A percentile compares a stretch with the other conserved stretches of the same genome.
Conservation (phyloP, 2,329 filamentous ascomycete genomes). For the Colletotrichum sp. region DNA sequence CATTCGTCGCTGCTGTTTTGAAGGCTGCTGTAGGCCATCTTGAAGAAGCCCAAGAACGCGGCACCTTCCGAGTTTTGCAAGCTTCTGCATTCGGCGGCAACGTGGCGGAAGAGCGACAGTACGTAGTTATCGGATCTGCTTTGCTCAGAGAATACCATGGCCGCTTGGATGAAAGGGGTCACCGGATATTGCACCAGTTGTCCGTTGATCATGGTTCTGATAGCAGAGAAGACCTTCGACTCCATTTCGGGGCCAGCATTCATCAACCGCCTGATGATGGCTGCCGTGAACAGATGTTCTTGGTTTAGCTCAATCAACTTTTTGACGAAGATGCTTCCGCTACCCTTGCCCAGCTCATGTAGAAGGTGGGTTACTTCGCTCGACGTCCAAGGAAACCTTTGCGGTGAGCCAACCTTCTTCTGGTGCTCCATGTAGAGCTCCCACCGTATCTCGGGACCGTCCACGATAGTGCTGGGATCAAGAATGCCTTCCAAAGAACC, state of each 20-base stretch:
- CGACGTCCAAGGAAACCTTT: conserved; percentile 47
- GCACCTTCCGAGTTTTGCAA: conserved; percentile 54
- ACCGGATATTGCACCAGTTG: conserved; percentile 51
- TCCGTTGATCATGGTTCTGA: conserved; percentile 60
- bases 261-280: conserved; percentile 64
- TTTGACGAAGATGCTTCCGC: conserved; percentile 63
- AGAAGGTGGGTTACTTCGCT: conserved; percentile 53
- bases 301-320: conserved; percentile 70
- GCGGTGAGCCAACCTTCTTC: background rate
- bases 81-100: conserved; percentile 46
- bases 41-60: conserved; percentile 53
- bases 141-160: conserved; percentile 55
- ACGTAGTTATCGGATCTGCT: conserved; percentile 39
- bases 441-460: conserved; percentile 44
- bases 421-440: conserved; percentile 32
- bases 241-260: conserved; percentile 57
- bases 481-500: conserved; percentile 45
- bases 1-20: conserved; percentile 32
- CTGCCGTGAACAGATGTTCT: conserved; percentile 54
- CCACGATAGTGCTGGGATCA: conserved; percentile 38
- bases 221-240: conserved; percentile 53
- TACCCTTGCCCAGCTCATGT: conserved; percentile 42
- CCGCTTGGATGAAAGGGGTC: conserved; percentile 63
- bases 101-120: conserved; percentile 45
- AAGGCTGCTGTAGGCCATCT: conserved; percentile 30